Evolutionary conservation across 2,329 filamentous ascomycete species (phyloP).

Genomic region (Colletotrichum sp.): DNA sequence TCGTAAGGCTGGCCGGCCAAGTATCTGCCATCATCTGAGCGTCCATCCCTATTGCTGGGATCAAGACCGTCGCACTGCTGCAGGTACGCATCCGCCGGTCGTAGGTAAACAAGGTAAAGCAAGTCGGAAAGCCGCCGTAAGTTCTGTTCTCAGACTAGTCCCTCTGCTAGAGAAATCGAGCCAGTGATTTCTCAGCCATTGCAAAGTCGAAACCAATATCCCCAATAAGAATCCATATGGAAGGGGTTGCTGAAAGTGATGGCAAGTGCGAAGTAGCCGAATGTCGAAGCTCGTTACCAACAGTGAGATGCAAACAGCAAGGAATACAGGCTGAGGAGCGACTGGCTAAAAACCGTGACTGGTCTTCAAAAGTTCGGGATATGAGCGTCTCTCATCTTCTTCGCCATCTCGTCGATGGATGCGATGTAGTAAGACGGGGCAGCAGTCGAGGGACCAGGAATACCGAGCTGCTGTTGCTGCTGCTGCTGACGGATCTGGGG

Average conservation of each 20-base stretch:
- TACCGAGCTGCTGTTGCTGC: not conserved
- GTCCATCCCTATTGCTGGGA: not conserved
- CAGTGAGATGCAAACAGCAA: not conserved
- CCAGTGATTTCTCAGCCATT: not conserved
- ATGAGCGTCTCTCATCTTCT: not conserved
- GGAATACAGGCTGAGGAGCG: not conserved
- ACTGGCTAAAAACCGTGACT: not conserved
- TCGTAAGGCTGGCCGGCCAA: not conserved
- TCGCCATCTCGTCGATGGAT: conserved; percentile 3
- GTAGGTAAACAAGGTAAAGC: not conserved
- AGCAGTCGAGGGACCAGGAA: not conserved
- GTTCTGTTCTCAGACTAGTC: not conserved
- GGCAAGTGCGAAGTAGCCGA: not conserved
- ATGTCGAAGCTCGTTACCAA: not conserved
- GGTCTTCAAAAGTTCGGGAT: not conserved
- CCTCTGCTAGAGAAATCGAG: not conserved
- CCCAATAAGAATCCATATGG: not conserved
- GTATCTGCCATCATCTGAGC: not conserved
- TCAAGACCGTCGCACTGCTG: not conserved
- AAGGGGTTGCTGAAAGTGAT: not conserved
- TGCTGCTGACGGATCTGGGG: not conserved
- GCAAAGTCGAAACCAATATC: not conserved
- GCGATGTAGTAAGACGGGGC: not conserved
- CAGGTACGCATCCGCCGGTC: not conserved
- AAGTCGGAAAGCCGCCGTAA: not conserved